phyloP scores from a whole-genome alignment of 352 stramenopile genomes.

The Peronosclerospora sorghi region DNA sequence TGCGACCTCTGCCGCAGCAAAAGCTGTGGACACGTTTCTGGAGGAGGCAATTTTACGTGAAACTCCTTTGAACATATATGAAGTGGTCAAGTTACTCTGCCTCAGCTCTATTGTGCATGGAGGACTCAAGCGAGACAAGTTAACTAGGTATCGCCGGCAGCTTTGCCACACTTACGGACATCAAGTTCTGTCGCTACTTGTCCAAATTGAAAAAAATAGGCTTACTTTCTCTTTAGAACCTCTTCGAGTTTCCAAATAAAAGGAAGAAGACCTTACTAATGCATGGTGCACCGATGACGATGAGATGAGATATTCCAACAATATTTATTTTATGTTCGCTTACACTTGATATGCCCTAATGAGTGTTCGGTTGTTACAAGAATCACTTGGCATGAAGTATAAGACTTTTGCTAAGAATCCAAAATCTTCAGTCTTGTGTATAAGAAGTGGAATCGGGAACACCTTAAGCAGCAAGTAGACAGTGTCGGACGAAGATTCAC shows the following conservation, averaged over 20 bases:
- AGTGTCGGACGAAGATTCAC: constrained; percentile 8
- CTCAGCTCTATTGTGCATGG: constrained; percentile 59
- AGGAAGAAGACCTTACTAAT: constrained; percentile 32
- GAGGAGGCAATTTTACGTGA: constrained; percentile 62
- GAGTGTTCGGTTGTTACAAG: constrained; percentile 70
- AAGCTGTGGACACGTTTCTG: constrained; percentile 54
- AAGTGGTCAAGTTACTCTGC: constrained; percentile 68
- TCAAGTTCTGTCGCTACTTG: constrained; percentile 47
- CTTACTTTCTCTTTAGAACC: constrained; percentile 43
- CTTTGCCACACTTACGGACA: constrained; percentile 80
- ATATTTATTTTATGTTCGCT: constrained; percentile 83
- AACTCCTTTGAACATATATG: constrained; percentile 52
- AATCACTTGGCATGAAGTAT: constrained; percentile 57
- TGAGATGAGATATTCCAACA: constrained; percentile 28
- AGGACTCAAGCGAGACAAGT: constrained; percentile 40
- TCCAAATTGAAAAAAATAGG: constrained; percentile 68
- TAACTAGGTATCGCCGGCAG: constrained; percentile 60
- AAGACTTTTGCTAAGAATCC: constrained; percentile 32
- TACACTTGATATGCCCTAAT: constrained; percentile 79
- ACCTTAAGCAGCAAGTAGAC: constrained; percentile 11
- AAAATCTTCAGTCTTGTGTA: constrained; percentile 17
- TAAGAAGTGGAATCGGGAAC: constrained; percentile 12
- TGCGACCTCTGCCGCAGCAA: constrained; percentile 22
- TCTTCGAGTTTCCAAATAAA: constrained; percentile 49
- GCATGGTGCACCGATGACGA: constrained; percentile 36